Percentiles rank a stretch among this genome's conserved stretches.
phyloP scores from a whole-genome alignment of 495 filamentous ascomycete genomes.

The Staphylotrichum tortipilum region DNA sequence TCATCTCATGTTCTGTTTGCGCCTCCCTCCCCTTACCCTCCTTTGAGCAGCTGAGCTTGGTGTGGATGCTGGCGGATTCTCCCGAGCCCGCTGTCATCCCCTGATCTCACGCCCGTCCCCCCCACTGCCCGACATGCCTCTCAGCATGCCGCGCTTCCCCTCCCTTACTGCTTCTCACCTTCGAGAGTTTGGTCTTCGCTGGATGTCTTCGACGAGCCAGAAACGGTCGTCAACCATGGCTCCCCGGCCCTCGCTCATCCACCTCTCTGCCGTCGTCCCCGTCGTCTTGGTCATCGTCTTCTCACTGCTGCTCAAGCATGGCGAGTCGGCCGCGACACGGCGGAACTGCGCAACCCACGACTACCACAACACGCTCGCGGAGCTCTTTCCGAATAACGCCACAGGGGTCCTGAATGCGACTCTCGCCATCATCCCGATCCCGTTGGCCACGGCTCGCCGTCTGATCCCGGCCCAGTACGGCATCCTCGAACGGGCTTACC shows the following conservation, averaged over 20 bases:
- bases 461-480: slow-evolving; percentile 30
- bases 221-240: slow-evolving; percentile 18
- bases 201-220: slow-evolving; percentile 16
- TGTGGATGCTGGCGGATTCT: slow-evolving; percentile 12
- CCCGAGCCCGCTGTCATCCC: slow-evolving; percentile 8
- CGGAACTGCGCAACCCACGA: slow-evolving; percentile 30
- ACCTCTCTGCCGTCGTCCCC: slow-evolving; percentile 17
- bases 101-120: too few relatives aligned
- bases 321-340: slow-evolving; percentile 14
- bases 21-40: neutral
- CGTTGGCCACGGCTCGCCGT: slow-evolving; percentile 25
- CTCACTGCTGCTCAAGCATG: slow-evolving; percentile 18
- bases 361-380: slow-evolving; percentile 27
- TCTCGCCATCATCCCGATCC: slow-evolving; percentile 32
- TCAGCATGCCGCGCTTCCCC: slow-evolving; percentile 22
- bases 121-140: slow-evolving; percentile 16
- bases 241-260: slow-evolving; percentile 16
- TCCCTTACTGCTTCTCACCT: slow-evolving; percentile 11
- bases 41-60: neutral
- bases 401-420: slow-evolving; percentile 37
- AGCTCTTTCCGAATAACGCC: slow-evolving; percentile 29
- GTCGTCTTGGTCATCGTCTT: slow-evolving; percentile 20
- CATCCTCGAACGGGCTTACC: slow-evolving; percentile 34
- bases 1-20: neutral
- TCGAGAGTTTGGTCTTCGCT: slow-evolving; percentile 10